Evolutionary conservation across 345 rosid genomes (phyloP).

Genomic region (Eutrema heterophyllum): DNA sequence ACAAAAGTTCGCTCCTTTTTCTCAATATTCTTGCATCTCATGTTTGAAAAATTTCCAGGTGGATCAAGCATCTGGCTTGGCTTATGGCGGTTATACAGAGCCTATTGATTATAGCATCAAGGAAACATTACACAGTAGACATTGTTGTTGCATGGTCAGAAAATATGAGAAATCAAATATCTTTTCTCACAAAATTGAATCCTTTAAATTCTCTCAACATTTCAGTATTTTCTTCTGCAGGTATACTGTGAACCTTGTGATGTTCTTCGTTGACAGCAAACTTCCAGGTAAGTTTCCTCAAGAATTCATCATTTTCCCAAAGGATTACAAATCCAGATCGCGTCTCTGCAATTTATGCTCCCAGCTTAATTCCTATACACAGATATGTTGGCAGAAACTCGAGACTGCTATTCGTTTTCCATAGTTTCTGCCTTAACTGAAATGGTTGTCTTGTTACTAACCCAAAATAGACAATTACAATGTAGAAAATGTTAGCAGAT

Average conservation of each 20-base stretch:
- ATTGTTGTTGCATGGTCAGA: constrained; percentile 78
- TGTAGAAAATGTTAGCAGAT: background rate
- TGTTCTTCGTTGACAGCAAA: constrained; percentile 59
- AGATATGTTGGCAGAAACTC: too few species aligned
- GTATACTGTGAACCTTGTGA: constrained; percentile 77
- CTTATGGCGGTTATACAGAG: constrained; percentile 64
- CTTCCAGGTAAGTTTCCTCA: constrained; percentile 51
- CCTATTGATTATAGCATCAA: constrained; percentile 79
- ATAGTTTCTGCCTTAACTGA: background rate
- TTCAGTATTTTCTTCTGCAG: constrained; percentile 34
- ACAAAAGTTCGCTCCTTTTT: background rate
- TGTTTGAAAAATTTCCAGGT: constrained; percentile 34
- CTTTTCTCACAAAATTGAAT: background rate
- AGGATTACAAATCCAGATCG: background rate
- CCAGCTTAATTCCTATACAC: background rate
- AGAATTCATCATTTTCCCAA: background rate
- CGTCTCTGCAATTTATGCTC: background rate
- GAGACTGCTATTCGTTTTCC: background rate
- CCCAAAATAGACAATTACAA: background rate
- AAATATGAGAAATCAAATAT: background rate
- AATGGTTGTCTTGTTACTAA: background rate
- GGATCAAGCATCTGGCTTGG: constrained; percentile 70
- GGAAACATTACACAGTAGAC: constrained; percentile 85
- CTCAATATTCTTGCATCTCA: background rate
- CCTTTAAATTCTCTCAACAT: background rate